Conservation (phyloP, 148 eudicot genomes). For the Hydrangea macrophylla region DNA sequence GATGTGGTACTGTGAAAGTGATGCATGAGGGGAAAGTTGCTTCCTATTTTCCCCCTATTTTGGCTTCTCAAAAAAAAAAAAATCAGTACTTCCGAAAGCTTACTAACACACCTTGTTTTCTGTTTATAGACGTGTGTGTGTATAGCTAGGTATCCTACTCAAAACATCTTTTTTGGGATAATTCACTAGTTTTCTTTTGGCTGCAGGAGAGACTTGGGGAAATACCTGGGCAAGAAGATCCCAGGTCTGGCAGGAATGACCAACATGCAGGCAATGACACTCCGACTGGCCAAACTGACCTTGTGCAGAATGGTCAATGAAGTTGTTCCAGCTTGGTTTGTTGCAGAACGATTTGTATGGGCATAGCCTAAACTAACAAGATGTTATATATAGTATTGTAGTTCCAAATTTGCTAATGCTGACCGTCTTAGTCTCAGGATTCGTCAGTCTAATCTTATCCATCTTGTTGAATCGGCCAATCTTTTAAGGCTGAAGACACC, state of each 20-base stretch:
- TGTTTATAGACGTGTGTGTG: not conserved
- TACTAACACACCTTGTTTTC: not conserved
- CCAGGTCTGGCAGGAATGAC: slow-evolving; percentile 40
- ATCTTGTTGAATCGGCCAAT: slow-evolving; percentile 17
- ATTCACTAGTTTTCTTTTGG: slow-evolving; percentile 3
- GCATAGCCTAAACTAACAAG: slow-evolving; percentile 45
- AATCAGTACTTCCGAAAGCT: not conserved
- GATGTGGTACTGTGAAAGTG: not conserved
- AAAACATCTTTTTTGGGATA: not conserved
- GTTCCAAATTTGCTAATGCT: slow-evolving; percentile 23
- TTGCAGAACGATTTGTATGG: slow-evolving; percentile 25
- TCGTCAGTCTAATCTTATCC: slow-evolving; percentile 14
- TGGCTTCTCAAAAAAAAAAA: not conserved
- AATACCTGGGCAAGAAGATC: slow-evolving; percentile 45
- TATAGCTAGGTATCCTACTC: not conserved
- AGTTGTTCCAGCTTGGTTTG: slow-evolving; percentile 18
- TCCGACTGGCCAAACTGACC: slow-evolving; percentile 36
- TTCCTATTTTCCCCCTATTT: no score
- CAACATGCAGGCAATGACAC: slow-evolving; percentile 25
- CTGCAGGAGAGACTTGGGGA: slow-evolving; percentile 88
- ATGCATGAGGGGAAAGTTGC: no score
- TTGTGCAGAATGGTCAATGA: slow-evolving; percentile 37
- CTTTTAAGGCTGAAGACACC: slow-evolving; percentile 25
- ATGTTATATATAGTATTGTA: slow-evolving; percentile 28
- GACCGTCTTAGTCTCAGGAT: slow-evolving; percentile 23